Conservation (phyloP, 192 early-diverging fungal species). For the Chytriomyces sp. region DNA sequence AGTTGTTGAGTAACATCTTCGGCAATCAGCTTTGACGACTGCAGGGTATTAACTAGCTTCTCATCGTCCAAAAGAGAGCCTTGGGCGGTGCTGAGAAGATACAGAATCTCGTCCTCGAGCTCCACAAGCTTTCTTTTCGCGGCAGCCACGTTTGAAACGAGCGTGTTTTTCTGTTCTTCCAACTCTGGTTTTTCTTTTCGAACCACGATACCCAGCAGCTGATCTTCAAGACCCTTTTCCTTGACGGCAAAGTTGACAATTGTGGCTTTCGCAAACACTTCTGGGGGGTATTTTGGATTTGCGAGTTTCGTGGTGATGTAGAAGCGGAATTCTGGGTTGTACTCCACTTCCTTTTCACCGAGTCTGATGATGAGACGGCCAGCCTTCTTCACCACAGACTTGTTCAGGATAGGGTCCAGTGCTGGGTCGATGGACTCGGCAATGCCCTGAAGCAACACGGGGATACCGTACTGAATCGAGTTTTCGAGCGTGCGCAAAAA, state of each 20-base stretch:
- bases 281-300: conserved; percentile 65
- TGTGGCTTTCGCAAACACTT: conserved; percentile 69
- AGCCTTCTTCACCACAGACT: conserved; percentile 63
- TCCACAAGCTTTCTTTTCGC: conserved; percentile 65
- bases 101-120: conserved; percentile 66
- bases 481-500: conserved; percentile 63
- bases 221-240: conserved; percentile 67
- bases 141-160: conserved; percentile 64
- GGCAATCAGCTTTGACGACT: conserved; percentile 64
- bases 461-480: conserved; percentile 63
- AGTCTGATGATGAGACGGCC: conserved; percentile 58
- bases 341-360: conserved; percentile 68
- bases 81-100: conserved; percentile 67
- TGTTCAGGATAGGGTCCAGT: conserved; percentile 64
- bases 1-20: conserved; percentile 67
- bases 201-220: conserved; percentile 66
- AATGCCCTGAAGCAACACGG: conserved; percentile 63
- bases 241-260: conserved; percentile 71
- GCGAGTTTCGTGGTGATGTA: conserved; percentile 67
- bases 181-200: conserved; percentile 62
- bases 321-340: conserved; percentile 66
- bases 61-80: conserved; percentile 68
- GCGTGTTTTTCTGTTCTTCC: conserved; percentile 64
- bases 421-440: conserved; percentile 61
- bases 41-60: conserved; percentile 66